A percentile compares a stretch with the other conserved stretches of the same genome.
phyloP scores from a whole-genome alignment of 768 basidiomycete species.

The Lepiota venenata region DNA sequence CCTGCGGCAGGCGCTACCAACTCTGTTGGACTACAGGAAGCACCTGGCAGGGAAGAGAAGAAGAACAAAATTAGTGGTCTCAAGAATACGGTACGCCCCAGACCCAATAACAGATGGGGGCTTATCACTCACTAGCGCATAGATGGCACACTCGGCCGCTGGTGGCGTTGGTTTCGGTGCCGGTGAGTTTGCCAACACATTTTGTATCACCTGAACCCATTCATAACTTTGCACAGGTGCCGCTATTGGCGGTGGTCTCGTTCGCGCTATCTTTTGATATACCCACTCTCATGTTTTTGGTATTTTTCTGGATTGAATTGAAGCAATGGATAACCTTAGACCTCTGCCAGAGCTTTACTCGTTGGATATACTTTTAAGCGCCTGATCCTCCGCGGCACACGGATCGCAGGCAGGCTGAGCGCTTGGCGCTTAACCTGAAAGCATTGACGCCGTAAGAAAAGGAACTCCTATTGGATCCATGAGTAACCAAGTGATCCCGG shows the following conservation, averaged over 20 bases:
- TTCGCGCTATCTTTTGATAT: constrained; percentile 30
- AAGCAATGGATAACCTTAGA: too few relatives aligned
- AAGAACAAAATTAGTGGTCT: constrained; percentile 55
- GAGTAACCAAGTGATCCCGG: too few relatives aligned
- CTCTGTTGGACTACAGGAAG: constrained; percentile 43
- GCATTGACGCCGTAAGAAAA: too few relatives aligned
- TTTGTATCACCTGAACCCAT: not conserved
- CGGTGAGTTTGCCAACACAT: constrained; percentile 38
- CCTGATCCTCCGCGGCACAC: too few relatives aligned
- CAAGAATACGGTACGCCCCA: constrained; percentile 49
- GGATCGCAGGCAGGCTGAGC: too few relatives aligned
- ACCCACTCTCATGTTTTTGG: not conserved
- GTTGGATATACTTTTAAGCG: too few relatives aligned
- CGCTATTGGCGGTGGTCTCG: constrained; percentile 31
- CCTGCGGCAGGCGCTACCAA: constrained; percentile 32
- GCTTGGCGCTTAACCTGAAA: too few relatives aligned
- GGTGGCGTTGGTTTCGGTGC: constrained; percentile 80
- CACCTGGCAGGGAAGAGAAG: constrained; percentile 42
- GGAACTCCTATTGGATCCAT: too few relatives aligned
- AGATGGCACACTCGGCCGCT: constrained; percentile 59
- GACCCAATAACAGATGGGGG: not conserved
- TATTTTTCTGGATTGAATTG: not conserved
- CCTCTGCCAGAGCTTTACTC: too few relatives aligned
- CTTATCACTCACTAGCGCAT: not conserved
- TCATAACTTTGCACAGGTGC: constrained; percentile 20